Base-by-base conservation (phyloP, 2,329 filamentous ascomycete species). In the Diaporthe helianthi region DNA sequence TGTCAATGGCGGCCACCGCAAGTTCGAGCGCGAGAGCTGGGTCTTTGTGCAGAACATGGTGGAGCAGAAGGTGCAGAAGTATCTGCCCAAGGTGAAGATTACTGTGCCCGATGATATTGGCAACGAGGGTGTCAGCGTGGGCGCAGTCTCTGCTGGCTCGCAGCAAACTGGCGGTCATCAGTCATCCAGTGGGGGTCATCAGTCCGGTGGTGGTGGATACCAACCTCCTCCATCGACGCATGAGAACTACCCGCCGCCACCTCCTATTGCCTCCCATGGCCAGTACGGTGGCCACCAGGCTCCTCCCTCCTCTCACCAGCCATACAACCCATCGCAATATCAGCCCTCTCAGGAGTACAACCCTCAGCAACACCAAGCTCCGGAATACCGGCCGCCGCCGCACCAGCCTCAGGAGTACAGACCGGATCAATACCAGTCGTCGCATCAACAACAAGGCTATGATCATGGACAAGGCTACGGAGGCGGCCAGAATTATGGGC, bases 1-100 rank as follows among this genome's bases (percentile, higher is more conserved):
- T 1, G 82, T 84, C 24, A 84, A 83, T 67, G 82, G 82, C 8
- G 82, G 82, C 0, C 82, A 84, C 61, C 81, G 82, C 75, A 83
- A 81, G 76, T 82, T 84, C 65, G 82, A 84, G 77, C 76, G 77
- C 22, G 74, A 81, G 72, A 83, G 81, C 70, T 84, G 82, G 82
- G 73, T 82, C 8, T 83, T 83, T 72, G 82, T 84, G 68, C 82
- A 84, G 72, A 78, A 76, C 13, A 83, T 80, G 68, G 82, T 84
- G 22, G 80, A 84, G 76, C 73, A 78, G 52, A 83, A 83, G 77
- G 81, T 84, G 52, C 81, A 83, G 71, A 81, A 76, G 73, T 84
- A 83, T 71, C 74, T 84, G 26, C 82, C 82, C 69, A 81, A 81
- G 69, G 82, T 84, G 2, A 81, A 80, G 72, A 84, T 84, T 70